These are phyloP conservation scores for Nissolia schottii DNA, from an alignment of 306 rosid species.

Conservation along the genomic window DNA sequence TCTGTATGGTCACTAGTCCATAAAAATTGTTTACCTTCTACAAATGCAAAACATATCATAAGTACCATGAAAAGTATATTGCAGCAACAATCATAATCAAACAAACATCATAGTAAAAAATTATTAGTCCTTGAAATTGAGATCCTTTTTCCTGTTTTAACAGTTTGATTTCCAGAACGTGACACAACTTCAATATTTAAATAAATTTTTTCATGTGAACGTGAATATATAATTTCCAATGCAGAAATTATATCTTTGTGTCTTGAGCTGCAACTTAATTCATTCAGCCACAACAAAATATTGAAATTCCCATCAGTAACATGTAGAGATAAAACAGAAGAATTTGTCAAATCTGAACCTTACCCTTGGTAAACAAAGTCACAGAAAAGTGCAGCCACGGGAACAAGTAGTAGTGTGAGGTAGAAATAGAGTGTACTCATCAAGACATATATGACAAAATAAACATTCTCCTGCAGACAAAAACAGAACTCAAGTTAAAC, in stretches of 20 bases:
- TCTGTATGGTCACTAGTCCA: neutral
- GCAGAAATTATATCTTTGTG: neutral
- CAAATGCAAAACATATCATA: neutral
- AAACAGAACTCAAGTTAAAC: conserved; percentile 4
- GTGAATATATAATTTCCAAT: neutral
- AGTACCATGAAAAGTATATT: neutral
- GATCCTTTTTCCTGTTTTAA: neutral
- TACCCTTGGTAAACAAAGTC: conserved; percentile 94
- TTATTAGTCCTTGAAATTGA: neutral
- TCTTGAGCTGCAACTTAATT: neutral
- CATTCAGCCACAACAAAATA: neutral
- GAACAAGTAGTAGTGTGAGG: conserved; percentile 68
- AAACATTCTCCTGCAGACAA: conserved; percentile 76
- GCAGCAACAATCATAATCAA: neutral
- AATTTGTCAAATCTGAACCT: conserved; percentile 22
- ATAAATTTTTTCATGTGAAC: neutral
- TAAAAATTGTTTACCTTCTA: neutral
- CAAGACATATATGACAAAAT: conserved; percentile 75
- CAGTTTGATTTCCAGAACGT: neutral
- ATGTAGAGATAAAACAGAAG: neutral
- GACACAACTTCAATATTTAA: neutral
- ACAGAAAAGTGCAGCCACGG: conserved; percentile 74
- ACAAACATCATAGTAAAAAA: neutral
- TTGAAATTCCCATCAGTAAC: conserved; percentile 3
- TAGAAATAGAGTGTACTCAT: conserved; percentile 90